Conservation (phyloP, 2,329 filamentous ascomycete species). For the Biscogniauxia sp. region DNA sequence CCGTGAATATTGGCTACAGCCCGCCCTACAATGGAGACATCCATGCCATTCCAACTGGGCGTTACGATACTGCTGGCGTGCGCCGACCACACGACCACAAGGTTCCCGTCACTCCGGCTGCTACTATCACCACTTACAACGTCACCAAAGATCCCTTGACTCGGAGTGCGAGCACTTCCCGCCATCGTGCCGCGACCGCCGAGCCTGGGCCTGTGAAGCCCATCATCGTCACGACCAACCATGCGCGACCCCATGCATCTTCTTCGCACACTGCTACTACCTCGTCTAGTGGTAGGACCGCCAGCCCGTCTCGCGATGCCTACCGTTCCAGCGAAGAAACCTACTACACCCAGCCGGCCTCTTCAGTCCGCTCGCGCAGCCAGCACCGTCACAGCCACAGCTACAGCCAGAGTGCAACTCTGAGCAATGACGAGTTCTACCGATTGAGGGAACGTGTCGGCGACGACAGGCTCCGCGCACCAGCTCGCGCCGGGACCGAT, state of each 20-base stretch:
- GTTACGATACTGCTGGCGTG: slow-evolving; percentile 32
- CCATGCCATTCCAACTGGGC: slow-evolving; percentile 48
- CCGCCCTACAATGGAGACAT: slow-evolving; percentile 52
- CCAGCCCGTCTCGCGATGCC: slow-evolving; percentile 51
- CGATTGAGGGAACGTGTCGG: slow-evolving; percentile 47
- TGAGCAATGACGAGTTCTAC: slow-evolving; percentile 51
- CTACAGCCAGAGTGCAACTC: slow-evolving; percentile 44
- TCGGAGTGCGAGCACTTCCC: slow-evolving; percentile 44
- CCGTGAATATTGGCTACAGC: slow-evolving; percentile 49
- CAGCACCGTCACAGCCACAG: slow-evolving; percentile 38
- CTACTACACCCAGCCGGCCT: slow-evolving; percentile 58
- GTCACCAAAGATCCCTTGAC: slow-evolving; percentile 51
- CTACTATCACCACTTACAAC: slow-evolving; percentile 56
- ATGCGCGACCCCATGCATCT: slow-evolving; percentile 38
- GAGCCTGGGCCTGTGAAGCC: slow-evolving; percentile 50
- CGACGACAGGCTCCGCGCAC: slow-evolving; percentile 41
- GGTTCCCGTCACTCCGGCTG: slow-evolving; percentile 32
- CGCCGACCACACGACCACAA: slow-evolving; percentile 37
- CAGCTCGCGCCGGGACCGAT: slow-evolving; percentile 39
- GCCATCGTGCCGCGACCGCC: slow-evolving; percentile 48
- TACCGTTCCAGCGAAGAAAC: slow-evolving; percentile 52
- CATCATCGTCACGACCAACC: slow-evolving; percentile 56
- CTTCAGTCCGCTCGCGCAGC: slow-evolving; percentile 52
- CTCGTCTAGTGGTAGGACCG: slow-evolving; percentile 34
- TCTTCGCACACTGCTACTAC: slow-evolving; percentile 36